Base-by-base conservation (phyloP, 345 rosid species). In the Hypericum perforatum region DNA sequence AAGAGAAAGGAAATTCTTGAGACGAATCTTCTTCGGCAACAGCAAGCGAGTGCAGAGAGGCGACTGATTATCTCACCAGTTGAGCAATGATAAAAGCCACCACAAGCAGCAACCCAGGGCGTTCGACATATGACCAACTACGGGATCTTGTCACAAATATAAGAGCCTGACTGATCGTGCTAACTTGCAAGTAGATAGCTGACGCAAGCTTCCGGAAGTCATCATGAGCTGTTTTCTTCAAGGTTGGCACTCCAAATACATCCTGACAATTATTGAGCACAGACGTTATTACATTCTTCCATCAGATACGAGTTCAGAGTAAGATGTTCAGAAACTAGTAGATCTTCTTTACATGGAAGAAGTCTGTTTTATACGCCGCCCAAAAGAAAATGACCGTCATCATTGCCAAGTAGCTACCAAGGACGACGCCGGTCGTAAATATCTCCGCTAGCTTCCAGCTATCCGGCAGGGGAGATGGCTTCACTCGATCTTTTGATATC, bases 381-480 rank as follows among this genome's bases (percentile, higher is more conserved):
- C 97, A 92, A 66, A 92, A 92, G 77, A 92, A 92, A 57, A 92
- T 88, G 65, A 92, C 97, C 0, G 98, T 92, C 97, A 88, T 88
- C 91, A 92, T 74, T 9, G 98, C 98, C 80, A 92, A 65, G 84
- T 92, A 92, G 70, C 85, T 70, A 39, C 98, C 98, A 36, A 92
- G 94, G 68, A 92, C 74, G 54, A 92, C 58, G 8, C 98, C 97
- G 37, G 98, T 92, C 0, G 94, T 73, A 52, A 88, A 88, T 58
- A 92, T 92, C 68, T 92, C 98, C 0, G 98, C 73, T 54, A 92
- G 80, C 76, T 88, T 92, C 98, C 98, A 85, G 78, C 98, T 88
- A 80, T 92, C 98, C 5, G 95, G 97, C 46, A 85, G 78, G 68
- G 95, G 97, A 59, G 98, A 92, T 57, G 98, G 98, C 62, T 92